Evolutionary conservation across 2,329 filamentous ascomycete genomes (phyloP).

Genomic region (Blastomyces gilchristii): DNA sequence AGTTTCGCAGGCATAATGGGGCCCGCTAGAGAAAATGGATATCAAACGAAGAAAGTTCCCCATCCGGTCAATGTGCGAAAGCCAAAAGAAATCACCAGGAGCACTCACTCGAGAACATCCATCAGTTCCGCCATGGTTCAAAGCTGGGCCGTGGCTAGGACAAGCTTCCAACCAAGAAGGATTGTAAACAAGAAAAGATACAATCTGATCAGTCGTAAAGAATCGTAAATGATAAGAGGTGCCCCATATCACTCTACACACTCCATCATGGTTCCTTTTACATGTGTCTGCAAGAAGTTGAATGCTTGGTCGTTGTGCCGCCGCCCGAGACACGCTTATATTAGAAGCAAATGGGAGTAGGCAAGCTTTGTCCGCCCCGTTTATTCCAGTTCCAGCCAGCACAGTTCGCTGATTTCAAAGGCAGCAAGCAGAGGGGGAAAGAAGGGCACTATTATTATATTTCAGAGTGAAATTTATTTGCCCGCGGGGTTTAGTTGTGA

Average conservation of each 20-base stretch:
- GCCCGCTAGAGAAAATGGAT: not conserved
- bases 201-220: not conserved
- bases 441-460: not conserved
- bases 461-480: not conserved
- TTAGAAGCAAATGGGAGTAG: not conserved
- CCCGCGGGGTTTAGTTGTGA: not conserved
- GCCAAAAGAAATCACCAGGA: not conserved
- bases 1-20: not conserved
- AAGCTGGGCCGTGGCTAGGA: not conserved
- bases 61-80: not conserved
- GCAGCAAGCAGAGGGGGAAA: not conserved
- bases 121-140: slow-evolving; percentile 31
- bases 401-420: not conserved
- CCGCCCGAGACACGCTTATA: not conserved
- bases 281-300: no score
- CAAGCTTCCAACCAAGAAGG: not conserved
- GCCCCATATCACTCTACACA: not conserved
- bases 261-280: not conserved
- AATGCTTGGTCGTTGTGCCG: no score
- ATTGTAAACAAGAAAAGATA: not conserved
- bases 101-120: slow-evolving; percentile 32
- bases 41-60: not conserved
- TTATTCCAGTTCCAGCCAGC: not conserved
- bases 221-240: not conserved
- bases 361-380: not conserved